phyloP scores from a whole-genome alignment of 2,329 filamentous ascomycete species.

The Magnaporthiopsis rhizophila region DNA sequence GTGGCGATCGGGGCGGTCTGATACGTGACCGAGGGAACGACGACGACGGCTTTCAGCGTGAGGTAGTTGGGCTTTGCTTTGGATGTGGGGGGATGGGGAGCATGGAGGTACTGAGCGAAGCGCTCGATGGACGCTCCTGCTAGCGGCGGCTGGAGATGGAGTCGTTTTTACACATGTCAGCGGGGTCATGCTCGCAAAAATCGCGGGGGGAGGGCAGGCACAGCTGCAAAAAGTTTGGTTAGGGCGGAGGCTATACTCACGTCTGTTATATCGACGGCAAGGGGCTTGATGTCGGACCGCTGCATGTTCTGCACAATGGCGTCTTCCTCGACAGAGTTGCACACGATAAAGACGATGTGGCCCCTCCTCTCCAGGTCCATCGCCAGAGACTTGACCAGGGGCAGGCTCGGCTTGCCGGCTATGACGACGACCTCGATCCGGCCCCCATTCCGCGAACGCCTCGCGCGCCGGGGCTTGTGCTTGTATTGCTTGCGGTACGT shows the following conservation, averaged over 20 bases:
- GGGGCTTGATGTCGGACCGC: constrained; percentile 71
- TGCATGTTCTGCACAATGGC: constrained; percentile 65
- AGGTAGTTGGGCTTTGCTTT: constrained; percentile 70
- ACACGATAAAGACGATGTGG: constrained; percentile 89
- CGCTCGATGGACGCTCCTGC: constrained; percentile 62
- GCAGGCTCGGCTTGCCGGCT: constrained; percentile 78
- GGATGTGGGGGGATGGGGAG: constrained; percentile 67
- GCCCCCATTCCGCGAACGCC: constrained; percentile 72
- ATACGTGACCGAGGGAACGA: constrained; percentile 76
- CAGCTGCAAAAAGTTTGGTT: no score
- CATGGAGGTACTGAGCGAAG: constrained; percentile 64
- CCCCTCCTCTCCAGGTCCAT: constrained; percentile 84
- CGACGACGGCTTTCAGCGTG: constrained; percentile 68
- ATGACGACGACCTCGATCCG: constrained; percentile 81
- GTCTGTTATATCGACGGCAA: constrained; percentile 77
- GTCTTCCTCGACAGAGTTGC: constrained; percentile 79
- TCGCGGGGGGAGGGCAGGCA: no score
- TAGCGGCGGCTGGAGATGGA: constrained; percentile 52
- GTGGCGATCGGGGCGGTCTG: constrained; percentile 79
- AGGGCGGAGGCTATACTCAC: constrained; percentile 34
- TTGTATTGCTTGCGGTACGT: constrained; percentile 33
- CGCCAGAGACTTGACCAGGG: constrained; percentile 74
- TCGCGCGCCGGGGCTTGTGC: constrained; percentile 65
- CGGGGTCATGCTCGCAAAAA: no score
- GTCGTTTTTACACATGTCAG: constrained; percentile 3